Conservation (phyloP, 225 moss, liverwort and hornwort species). For the Takakia lepidozioides region DNA sequence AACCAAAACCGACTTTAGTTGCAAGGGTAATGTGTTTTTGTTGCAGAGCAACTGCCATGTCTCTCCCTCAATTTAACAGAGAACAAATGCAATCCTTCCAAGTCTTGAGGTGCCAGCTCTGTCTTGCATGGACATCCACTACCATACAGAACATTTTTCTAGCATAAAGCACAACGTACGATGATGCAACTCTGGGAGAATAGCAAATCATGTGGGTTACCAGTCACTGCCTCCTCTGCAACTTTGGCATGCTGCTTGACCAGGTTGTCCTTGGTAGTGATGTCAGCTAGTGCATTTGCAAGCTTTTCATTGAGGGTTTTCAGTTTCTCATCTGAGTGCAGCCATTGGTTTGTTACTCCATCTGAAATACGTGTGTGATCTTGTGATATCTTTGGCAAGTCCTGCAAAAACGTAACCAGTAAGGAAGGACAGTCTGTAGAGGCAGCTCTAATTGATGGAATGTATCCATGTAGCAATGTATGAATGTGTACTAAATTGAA, state of each 20-base stretch:
- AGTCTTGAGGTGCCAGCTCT: too few relatives aligned
- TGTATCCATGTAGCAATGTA: too few relatives aligned
- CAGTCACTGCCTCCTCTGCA: conserved; percentile 80
- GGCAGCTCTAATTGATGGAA: too few relatives aligned
- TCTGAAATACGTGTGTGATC: conserved; percentile 41
- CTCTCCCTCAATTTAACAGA: too few relatives aligned
- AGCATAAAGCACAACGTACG: not conserved
- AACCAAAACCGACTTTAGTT: too few relatives aligned
- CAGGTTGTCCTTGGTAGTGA: conserved; percentile 40
- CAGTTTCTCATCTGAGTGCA: conserved; percentile 15
- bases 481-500: too few relatives aligned
- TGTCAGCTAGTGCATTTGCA: conserved; percentile 23
- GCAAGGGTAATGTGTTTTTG: not conserved
- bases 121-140: too few relatives aligned
- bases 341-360: conserved; percentile 27
- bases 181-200: not conserved
- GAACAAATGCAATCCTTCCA: too few relatives aligned
- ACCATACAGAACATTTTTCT: too few relatives aligned
- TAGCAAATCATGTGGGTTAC: conserved; percentile 7
- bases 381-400: conserved; percentile 39
- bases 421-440: too few relatives aligned
- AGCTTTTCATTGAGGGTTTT: conserved; percentile 24
- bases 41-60: too few relatives aligned
- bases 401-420: too few relatives aligned
- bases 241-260: conserved; percentile 61